Evolutionary conservation across 768 basidiomycete species (phyloP).

Genomic region (Gautieria morchelliformis): DNA sequence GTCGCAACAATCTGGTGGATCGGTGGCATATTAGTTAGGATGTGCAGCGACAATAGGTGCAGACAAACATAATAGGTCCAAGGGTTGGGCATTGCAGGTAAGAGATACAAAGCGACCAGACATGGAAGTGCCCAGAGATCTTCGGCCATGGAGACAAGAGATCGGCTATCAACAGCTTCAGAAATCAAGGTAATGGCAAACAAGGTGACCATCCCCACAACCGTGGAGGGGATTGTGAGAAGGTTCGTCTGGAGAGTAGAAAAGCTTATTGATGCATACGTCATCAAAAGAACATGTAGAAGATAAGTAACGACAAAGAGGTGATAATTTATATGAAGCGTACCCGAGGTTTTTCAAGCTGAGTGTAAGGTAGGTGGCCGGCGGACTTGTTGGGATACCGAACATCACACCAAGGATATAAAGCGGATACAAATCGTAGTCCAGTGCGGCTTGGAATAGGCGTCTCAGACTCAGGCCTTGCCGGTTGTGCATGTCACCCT

Average conservation of each 20-base stretch:
- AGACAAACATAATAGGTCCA: conserved; percentile 44
- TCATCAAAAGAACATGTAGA: neutral
- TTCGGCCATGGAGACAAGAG: conserved; percentile 42
- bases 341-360: conserved; percentile 46
- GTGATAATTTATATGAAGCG: conserved; percentile 2
- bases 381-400: conserved; percentile 38
- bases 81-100: conserved; percentile 38
- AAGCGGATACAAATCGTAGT: conserved; percentile 60
- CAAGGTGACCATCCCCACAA: conserved; percentile 44
- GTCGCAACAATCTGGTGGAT: conserved; percentile 29
- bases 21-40: neutral
- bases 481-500: conserved; percentile 65
- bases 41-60: neutral
- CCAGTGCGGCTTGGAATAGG: conserved; percentile 44
- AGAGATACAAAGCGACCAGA: conserved; percentile 42
- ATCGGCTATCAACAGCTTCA: conserved; percentile 43
- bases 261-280: conserved; percentile 30
- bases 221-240: conserved; percentile 46
- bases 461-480: conserved; percentile 42
- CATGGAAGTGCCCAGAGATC: conserved; percentile 55
- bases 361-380: conserved; percentile 48
- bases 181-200: conserved; percentile 38
- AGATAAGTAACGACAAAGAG: neutral
- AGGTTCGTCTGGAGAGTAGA: conserved; percentile 51
- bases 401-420: conserved; percentile 51